phyloP scores from a whole-genome alignment of 495 filamentous ascomycete genomes.

The Gamarada debralockiae region DNA sequence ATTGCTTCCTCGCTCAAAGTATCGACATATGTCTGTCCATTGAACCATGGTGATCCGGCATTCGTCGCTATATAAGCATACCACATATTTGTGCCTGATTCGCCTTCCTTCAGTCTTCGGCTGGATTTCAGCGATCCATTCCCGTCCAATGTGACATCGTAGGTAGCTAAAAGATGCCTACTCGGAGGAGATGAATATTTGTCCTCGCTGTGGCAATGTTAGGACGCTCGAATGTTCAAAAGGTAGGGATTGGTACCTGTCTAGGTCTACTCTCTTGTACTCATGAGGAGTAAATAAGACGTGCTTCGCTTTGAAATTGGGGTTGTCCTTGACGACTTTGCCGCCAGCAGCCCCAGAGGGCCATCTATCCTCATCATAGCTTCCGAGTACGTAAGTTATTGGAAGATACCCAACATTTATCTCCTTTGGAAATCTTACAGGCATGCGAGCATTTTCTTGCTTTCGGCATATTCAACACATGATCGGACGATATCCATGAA shows the following conservation, averaged over 20 bases:
- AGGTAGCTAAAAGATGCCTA: slow-evolving; percentile 18
- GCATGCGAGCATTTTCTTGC: slow-evolving; percentile 25
- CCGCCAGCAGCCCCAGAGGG: slow-evolving; percentile 24
- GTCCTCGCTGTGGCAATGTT: too few species aligned
- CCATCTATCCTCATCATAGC: slow-evolving; percentile 28
- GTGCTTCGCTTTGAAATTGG: slow-evolving; percentile 20
- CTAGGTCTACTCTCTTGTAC: slow-evolving; percentile 8
- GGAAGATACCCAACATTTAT: not conserved
- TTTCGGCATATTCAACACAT: slow-evolving; percentile 25
- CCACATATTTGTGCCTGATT: slow-evolving; percentile 14
- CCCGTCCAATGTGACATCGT: slow-evolving; percentile 14
- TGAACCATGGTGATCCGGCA: slow-evolving; percentile 22
- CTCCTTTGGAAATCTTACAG: slow-evolving; percentile 14
- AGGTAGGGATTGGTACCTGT: slow-evolving; percentile 3
- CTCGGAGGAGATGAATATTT: slow-evolving; percentile 13
- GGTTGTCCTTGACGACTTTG: slow-evolving; percentile 13
- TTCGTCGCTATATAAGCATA: slow-evolving; percentile 25
- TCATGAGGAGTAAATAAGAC: slow-evolving; percentile 17
- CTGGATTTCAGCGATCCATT: slow-evolving; percentile 15
- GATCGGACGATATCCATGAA: slow-evolving; percentile 22
- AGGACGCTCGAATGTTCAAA: too few species aligned
- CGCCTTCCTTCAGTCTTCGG: slow-evolving; percentile 3
- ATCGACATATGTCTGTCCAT: slow-evolving; percentile 24
- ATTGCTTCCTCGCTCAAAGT: slow-evolving; percentile 23
- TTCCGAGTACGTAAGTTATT: not conserved